These are phyloP conservation scores for Agrocybe pediades DNA, from an alignment of 768 basidiomycete species.

Conservation along the genomic window DNA sequence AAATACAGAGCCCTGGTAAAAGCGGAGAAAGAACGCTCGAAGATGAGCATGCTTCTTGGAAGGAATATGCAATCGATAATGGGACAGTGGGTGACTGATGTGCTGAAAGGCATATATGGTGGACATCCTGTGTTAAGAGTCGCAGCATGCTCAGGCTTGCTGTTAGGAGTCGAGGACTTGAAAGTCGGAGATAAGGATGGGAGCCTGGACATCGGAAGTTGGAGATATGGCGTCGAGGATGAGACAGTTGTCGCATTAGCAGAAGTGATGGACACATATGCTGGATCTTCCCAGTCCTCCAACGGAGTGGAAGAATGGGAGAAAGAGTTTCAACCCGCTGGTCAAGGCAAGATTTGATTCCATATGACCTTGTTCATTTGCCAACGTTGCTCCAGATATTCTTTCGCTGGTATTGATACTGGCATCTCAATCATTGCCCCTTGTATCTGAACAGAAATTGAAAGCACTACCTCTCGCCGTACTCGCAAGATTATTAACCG, in stretches of 20 bases:
- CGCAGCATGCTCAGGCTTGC: conserved; percentile 62
- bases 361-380: not conserved
- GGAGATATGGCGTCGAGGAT: conserved; percentile 54
- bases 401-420: conserved; percentile 56
- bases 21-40: conserved; percentile 32
- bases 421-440: conserved; percentile 60
- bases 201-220: conserved; percentile 26
- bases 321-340: conserved; percentile 62
- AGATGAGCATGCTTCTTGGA: conserved; percentile 35
- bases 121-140: conserved; percentile 65
- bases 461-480: conserved; percentile 61
- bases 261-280: conserved; percentile 69
- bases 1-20: conserved; percentile 45
- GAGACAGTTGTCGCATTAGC: conserved; percentile 71
- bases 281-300: conserved; percentile 21
- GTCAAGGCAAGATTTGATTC: conserved; percentile 38
- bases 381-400: conserved; percentile 34
- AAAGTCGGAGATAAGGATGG: conserved; percentile 30
- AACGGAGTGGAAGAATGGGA: conserved; percentile 54
- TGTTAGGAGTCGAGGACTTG: conserved; percentile 65
- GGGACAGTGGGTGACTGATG: conserved; percentile 50
- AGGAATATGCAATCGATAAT: conserved; percentile 40
- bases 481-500: conserved; percentile 33
- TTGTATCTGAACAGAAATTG: conserved; percentile 55
- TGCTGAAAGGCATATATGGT: conserved; percentile 63